Percentiles rank a stretch among this genome's conserved stretches.
Evolutionary conservation across 192 early-diverging fungal species (phyloP).

Genomic region (Backusella circina): DNA sequence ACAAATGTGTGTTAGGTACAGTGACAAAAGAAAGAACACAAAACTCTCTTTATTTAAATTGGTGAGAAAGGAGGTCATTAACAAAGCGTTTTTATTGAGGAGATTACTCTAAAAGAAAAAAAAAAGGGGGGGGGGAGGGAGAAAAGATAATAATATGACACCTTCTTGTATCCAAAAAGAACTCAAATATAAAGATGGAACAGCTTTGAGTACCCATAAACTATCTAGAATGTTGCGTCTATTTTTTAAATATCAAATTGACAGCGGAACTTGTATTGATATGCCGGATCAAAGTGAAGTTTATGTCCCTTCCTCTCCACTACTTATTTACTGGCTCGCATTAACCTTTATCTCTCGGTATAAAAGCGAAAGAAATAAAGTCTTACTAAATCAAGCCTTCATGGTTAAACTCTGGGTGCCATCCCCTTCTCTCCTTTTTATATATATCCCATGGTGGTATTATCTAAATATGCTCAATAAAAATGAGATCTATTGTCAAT

Average conservation of each 20-base stretch:
- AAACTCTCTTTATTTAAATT: neutral
- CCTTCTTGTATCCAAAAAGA: neutral
- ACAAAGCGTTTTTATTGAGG: neutral
- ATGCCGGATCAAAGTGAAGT: neutral
- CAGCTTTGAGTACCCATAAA: neutral
- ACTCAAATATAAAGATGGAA: neutral
- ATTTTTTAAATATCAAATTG: neutral
- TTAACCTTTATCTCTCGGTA: neutral
- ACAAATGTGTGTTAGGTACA: neutral
- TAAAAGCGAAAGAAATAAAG: neutral
- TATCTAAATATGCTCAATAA: slow-evolving; percentile 1
- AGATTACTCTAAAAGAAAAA: neutral
- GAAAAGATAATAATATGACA: neutral
- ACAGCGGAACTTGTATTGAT: neutral
- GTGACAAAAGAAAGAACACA: neutral
- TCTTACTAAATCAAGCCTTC: neutral
- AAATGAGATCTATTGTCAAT: slow-evolving; percentile 3
- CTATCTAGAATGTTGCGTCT: neutral
- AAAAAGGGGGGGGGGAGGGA: neutral
- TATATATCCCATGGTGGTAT: neutral
- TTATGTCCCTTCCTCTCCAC: neutral
- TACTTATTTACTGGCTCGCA: neutral
- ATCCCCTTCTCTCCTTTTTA: neutral
- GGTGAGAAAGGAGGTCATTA: neutral
- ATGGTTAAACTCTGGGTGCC: neutral